These are phyloP conservation scores for Auxenochlorella pyrenoidosa DNA, from an alignment of 139 green algal species.

Conservation along the genomic window DNA sequence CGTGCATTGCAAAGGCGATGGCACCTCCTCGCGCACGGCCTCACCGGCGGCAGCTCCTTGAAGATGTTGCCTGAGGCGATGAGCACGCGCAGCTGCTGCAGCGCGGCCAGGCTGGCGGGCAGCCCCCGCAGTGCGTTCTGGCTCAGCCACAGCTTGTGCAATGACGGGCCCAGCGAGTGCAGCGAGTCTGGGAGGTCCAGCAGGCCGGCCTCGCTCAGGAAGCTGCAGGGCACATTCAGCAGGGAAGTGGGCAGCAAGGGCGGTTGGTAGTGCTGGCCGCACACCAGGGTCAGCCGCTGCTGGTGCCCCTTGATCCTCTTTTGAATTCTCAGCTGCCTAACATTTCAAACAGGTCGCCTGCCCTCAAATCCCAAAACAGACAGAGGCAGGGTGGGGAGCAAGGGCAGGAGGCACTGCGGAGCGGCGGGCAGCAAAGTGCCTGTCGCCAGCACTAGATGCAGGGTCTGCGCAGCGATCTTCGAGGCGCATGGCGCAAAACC, in stretches of 20 bases:
- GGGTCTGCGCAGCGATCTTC: neutral
- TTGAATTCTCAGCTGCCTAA: too few relatives aligned
- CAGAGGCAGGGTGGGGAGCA: too few relatives aligned
- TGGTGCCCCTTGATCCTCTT: too few relatives aligned
- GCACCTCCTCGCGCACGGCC: neutral
- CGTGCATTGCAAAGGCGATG: too few relatives aligned
- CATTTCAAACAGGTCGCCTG: too few relatives aligned
- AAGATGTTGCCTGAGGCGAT: slow-evolving; percentile 41
- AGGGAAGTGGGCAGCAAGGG: neutral
- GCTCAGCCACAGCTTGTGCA: slow-evolving; percentile 35
- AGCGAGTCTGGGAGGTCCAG: slow-evolving; percentile 24
- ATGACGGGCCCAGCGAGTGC: neutral
- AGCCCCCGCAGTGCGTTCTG: slow-evolving; percentile 44
- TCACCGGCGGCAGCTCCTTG: slow-evolving; percentile 28
- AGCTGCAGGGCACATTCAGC: neutral
- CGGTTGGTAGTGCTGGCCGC: too few relatives aligned
- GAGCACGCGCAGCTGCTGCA: slow-evolving; percentile 20
- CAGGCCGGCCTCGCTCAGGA: slow-evolving; percentile 19
- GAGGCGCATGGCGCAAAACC: neutral
- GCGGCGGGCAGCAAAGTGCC: too few relatives aligned
- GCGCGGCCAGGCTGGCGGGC: slow-evolving; percentile 14
- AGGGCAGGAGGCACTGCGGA: too few relatives aligned
- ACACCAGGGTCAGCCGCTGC: too few relatives aligned
- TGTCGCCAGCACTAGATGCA: neutral
- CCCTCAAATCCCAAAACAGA: too few relatives aligned